Base-by-base conservation (phyloP, 2,329 filamentous ascomycete genomes). In the Aspergillus melleus region DNA sequence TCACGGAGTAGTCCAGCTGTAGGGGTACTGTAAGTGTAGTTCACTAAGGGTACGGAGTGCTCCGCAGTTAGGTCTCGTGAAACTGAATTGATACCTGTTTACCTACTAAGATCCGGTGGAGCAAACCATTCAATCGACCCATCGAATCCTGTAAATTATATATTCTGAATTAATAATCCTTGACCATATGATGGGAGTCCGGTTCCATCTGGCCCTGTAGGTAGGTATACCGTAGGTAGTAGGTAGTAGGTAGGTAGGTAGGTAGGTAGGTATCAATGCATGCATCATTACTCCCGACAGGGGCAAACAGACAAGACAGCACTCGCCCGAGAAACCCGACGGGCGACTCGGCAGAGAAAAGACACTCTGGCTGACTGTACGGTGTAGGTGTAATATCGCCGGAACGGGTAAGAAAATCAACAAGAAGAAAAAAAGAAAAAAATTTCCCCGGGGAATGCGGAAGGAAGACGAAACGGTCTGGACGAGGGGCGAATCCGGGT, bases 291-390 rank as follows among this genome's bases (percentile, higher is more conserved):
- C 49, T 51, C 29, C 24, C 20, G 19, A 19, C 26, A 29, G 26
- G 26, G 26, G 26, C 26, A 29, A 9, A 3, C n/a, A 39, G 12
- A 12, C 6, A 24, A 32, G 29, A 22, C 36, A 32, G 22, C 32
- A 53, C 61, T 61, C 63, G 65, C 44, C 60, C 57, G 60, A 62
- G 61, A 62, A 55, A 39, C 4, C n/a, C 36, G 39, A 22, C 19
- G 14, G 24, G 8, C 26, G 11, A 59, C 52, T 56, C 60, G 56
- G 60, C 47, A 59, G 59, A 52, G 59, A 56, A 55, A n/a, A n/a
- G 2, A 29, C 16, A 12, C 10, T n/a, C 12, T 19, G 24, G 4
- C 24, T 26, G 26, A 29, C 26, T 29, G 26, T 9, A 29, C 26
- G 26, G 26, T 29, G 26, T 29, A 29, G 26, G 26, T 29, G 26